Evolutionary conservation across 1,139 yeast genomes (phyloP), one percentile per base, ranked within the genome.

Genomic region (Candida mesenterica): DNA sequence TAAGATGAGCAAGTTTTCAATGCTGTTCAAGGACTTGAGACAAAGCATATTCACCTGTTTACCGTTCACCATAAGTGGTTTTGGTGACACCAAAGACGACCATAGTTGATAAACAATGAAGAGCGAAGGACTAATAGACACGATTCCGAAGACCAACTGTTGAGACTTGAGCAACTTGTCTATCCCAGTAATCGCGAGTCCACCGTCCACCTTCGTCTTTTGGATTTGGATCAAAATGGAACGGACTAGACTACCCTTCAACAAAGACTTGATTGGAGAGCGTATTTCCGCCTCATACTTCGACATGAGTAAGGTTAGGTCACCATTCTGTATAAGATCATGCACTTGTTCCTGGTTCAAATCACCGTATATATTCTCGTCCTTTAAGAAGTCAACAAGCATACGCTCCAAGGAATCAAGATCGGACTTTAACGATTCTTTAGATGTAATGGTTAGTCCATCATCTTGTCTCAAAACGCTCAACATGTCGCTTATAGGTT

Each of bases 131-230:
- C 92, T 76, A 4, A 94, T 81, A 1, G 97, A 95, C 16, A 92
- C 86, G 26, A 87, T 68, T 2, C 96, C 97, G 63, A 92, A 88
- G 16, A 92, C 94, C 35, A 92, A 73, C 56, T 92, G 96, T 62
- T 92, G 98, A 30, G 94, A 83, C 57, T 88, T 84, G 37, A 92
- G 71, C 46, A 92, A 66, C 56, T 86, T 83, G 60, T 92, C 97
- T 44, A 92, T 90, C 6, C 97, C 97, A 48, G 75, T 79, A 43
- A 92, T 76, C 0, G 96, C 97, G 6, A 89, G 68, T 23, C 87
- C 92, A 3, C 96, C 96, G 56, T 92, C 98, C 10, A 92, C 97
- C 61, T 92, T 92, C 10, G 96, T 84, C 61, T 92, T 92, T 57
- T 92, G 98, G 7, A 92, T 68, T 59, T 92, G 97, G 41, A 92